Evolutionary conservation across 306 rosid species (phyloP).

Genomic region (Vigna angularis): DNA sequence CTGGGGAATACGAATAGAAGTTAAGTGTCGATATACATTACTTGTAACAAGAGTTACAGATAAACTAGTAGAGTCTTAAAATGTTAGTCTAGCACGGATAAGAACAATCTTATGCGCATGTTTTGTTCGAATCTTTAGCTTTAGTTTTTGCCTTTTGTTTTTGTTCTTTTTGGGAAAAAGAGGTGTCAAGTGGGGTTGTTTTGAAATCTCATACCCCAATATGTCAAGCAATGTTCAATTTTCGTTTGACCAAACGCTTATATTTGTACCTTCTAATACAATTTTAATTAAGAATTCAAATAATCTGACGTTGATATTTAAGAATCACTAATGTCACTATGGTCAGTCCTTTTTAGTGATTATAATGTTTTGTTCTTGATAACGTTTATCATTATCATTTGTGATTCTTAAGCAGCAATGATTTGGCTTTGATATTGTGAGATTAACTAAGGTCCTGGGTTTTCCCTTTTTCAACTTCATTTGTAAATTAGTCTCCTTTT

Average conservation of each 20-base stretch:
- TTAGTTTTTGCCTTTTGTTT: not conserved
- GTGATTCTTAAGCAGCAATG: not conserved
- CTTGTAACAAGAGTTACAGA: conserved; percentile 2
- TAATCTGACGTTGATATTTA: not conserved
- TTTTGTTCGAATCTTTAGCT: not conserved
- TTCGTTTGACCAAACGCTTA: not conserved
- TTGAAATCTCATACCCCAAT: not conserved
- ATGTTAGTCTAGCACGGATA: not conserved
- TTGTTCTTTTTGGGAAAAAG: not conserved
- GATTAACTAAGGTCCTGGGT: not conserved
- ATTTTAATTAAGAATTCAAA: not conserved
- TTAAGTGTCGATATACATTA: not conserved
- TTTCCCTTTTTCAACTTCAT: not conserved
- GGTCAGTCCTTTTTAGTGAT: not conserved
- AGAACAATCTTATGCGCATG: not conserved
- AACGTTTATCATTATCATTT: not conserved
- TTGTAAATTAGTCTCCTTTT: not conserved
- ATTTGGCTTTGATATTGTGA: too few species aligned
- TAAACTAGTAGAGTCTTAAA: not conserved
- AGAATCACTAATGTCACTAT: not conserved
- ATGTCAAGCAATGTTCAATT: not conserved
- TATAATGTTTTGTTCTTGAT: not conserved
- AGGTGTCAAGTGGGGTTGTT: not conserved
- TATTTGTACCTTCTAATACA: not conserved
- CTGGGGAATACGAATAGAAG: not conserved